phyloP scores from a whole-genome alignment of 148 eudicot species.

The Heliamphora exappendiculata region DNA sequence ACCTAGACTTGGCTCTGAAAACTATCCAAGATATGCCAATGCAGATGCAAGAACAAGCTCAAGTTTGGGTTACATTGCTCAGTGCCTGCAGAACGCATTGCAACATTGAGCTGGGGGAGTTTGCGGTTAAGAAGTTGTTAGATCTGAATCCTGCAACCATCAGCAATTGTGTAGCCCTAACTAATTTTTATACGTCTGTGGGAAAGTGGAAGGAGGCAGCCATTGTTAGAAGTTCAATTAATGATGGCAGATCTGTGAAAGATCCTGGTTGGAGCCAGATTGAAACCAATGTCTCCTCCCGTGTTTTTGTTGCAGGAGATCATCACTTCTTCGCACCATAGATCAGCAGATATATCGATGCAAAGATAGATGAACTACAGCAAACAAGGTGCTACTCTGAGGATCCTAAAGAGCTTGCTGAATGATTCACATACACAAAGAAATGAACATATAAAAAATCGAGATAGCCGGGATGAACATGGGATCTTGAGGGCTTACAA shows the following conservation, averaged over 20 bases:
- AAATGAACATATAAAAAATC: no score
- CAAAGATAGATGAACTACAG: background rate
- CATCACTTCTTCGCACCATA: background rate
- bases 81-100: background rate
- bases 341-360: background rate
- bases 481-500: no score
- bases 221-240: background rate
- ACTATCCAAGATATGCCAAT: background rate
- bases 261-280: conserved; percentile 8
- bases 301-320: background rate
- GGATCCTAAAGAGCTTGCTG: no score
- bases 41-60: background rate
- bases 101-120: background rate
- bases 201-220: conserved; percentile 4
- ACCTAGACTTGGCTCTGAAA: background rate
- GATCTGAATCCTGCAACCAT: background rate
- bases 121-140: background rate
- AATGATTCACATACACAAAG: no score
- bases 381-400: no score
- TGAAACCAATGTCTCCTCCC: background rate
- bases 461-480: no score
- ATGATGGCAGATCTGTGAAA: background rate
- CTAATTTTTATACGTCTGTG: background rate
- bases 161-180: background rate
- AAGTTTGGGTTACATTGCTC: background rate